Percentiles rank a stretch among this genome's conserved stretches.
These are phyloP conservation scores for Solanum virginianum DNA, from an alignment of 257 asterid genomes.

Conservation along the genomic window DNA sequence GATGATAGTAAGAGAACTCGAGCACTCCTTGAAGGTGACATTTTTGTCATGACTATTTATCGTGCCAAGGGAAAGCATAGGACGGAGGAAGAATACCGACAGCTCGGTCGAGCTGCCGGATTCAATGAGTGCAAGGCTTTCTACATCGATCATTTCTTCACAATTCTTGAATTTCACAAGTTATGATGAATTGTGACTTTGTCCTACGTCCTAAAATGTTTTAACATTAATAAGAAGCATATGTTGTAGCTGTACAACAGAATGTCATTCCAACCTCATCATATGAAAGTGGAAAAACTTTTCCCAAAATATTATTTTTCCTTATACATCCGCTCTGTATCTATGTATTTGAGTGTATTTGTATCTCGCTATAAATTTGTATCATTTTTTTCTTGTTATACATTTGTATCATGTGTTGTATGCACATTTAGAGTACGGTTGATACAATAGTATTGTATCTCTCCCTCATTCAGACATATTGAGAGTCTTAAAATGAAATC, in stretches of 20 bases:
- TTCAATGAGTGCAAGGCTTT: background rate
- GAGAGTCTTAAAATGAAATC: no score
- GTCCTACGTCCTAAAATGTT: background rate
- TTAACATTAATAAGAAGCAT: background rate
- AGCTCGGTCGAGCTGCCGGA: slow-evolving; percentile 6
- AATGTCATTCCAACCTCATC: background rate
- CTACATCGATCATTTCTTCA: slow-evolving; percentile 3
- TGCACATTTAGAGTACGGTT: background rate
- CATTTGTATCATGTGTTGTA: no score
- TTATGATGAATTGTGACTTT: background rate
- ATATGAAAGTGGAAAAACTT: no score
- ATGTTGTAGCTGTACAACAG: background rate
- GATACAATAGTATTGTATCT: no score
- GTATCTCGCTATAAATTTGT: background rate
- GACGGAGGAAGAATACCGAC: slow-evolving; percentile 11
- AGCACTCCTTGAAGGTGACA: slow-evolving; percentile 20
- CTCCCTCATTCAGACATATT: background rate
- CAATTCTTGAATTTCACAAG: slow-evolving; percentile 13
- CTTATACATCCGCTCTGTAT: background rate
- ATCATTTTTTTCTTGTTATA: no score
- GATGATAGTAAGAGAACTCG: slow-evolving; percentile 13
- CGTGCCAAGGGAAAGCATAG: slow-evolving; percentile 14
- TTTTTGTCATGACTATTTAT: slow-evolving; percentile 18
- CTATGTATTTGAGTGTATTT: background rate
- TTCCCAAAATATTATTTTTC: no score